Conservation (phyloP, 2,329 filamentous ascomycete species). For the Emergomyces orientalis region DNA sequence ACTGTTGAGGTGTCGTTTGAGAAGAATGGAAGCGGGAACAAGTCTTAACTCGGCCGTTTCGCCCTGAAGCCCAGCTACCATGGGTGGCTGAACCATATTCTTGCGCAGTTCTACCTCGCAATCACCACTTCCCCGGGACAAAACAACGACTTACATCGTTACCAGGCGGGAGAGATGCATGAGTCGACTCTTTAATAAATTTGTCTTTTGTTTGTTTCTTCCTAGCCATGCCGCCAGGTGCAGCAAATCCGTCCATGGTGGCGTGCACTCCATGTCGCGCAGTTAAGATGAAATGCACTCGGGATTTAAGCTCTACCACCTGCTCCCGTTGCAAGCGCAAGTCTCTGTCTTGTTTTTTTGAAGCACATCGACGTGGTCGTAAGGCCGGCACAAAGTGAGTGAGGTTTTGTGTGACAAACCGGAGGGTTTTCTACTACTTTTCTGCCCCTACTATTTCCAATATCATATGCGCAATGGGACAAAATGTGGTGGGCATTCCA, state of each 20-base stretch:
- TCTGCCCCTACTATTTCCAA: neutral
- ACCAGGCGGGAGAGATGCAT: neutral
- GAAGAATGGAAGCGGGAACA: neutral
- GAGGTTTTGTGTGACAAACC: neutral
- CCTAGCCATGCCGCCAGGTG: neutral
- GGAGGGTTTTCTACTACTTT: neutral
- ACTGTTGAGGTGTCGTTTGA: neutral
- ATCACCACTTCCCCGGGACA: neutral
- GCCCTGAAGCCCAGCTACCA: neutral
- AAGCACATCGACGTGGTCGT: conserved; percentile 33
- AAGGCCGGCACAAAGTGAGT: conserved; percentile 29
- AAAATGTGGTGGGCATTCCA: neutral
- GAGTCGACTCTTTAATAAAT: neutral
- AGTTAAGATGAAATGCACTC: conserved; percentile 34
- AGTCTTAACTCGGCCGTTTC: neutral
- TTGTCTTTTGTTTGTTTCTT: neutral
- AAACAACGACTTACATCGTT: neutral
- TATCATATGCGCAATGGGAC: neutral
- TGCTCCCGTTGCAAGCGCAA: conserved; percentile 34
- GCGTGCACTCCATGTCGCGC: conserved; percentile 32
- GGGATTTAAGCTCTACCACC: conserved; percentile 16
- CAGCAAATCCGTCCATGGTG: conserved; percentile 11
- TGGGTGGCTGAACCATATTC: neutral
- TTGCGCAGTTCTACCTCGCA: neutral
- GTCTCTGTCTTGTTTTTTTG: conserved; percentile 31